Base-by-base conservation (phyloP, 176 grass and related monocot species). In the Triticum dicoccoides region DNA sequence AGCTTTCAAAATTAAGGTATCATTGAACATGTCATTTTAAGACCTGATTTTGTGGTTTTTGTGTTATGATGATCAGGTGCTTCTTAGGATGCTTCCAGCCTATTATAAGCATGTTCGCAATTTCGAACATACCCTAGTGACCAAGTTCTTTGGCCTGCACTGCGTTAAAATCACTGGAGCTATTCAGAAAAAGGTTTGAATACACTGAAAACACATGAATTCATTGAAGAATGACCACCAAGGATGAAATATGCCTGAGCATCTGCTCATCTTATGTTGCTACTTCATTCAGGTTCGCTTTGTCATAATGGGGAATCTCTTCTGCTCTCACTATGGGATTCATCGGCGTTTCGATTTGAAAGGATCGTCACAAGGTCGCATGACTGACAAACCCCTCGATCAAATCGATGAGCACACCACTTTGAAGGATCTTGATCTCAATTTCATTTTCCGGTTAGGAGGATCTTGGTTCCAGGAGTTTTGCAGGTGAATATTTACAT, bases 281-380 rank as follows among this genome's bases (percentile, higher is more conserved):
- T 18, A 21, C 76, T 62, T 69, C n/a, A 81, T 47, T 61, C 77
- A 97, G 94, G 92, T 94, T 83, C 92, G 92, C 2, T 97, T 97
- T 87, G 92, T 97, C 29, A 97, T 97, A 83, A 97, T 97, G 92
- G 94, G 94, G 11, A 97, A 97, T 65, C 90, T 97, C 41, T 94
- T 97, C 61, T 89, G 88, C 76, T 89, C 88, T 9, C 81, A 89
- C 64, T 89, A 87, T 61, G 25, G 83, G 3, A 94, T 97, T 38
- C 88, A 97, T 56, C 83, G 94, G 42, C 94, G 90, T 75, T 94
- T 97, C 6, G 94, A 94, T 77, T 69, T 97, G 45, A 97, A 97
- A 84, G 92, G 94, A 37, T 97, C 94, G 42, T 94, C 94, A 39
- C 94, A 94, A 56, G 94, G 94, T 61, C 92, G 94, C 67, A 89